phyloP scores from a whole-genome alignment of 2,329 filamentous ascomycete species.

The Gnomoniopsis smithogilvyi region DNA sequence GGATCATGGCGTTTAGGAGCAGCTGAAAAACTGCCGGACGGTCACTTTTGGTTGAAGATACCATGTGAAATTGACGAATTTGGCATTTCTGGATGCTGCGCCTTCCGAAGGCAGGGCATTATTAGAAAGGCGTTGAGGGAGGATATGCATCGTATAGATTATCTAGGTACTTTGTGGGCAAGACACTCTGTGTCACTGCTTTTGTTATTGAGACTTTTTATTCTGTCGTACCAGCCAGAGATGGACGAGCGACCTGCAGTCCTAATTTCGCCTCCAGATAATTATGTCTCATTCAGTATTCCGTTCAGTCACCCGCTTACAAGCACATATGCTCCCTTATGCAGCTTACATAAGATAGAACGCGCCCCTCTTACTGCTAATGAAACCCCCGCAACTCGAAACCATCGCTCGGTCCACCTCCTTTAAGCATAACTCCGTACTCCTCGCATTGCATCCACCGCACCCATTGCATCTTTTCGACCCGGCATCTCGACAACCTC shows the following conservation, averaged over 20 bases:
- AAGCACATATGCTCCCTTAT: not conserved
- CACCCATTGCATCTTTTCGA: constrained; percentile 11
- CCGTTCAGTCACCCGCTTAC: not conserved
- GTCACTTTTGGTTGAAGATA: constrained; percentile 2
- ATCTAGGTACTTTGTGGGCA: not conserved
- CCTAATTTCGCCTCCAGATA: no score
- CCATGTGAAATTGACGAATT: constrained; percentile 10
- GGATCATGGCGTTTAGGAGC: constrained; percentile 2
- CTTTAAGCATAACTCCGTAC: constrained; percentile 2
- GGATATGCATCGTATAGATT: not conserved
- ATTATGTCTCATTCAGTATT: no score
- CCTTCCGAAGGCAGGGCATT: not conserved
- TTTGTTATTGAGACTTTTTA: no score
- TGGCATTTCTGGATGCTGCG: not conserved
- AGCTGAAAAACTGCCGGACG: constrained; percentile 1
- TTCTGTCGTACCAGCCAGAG: no score
- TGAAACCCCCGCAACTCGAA: constrained; percentile 10
- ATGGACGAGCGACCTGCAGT: no score
- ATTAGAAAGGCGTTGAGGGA: constrained; percentile 9
- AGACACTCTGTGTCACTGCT: no score
- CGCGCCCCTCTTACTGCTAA: constrained; percentile 1
- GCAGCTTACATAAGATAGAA: constrained; percentile 5
- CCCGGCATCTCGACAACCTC: constrained; percentile 3
- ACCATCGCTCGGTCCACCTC: constrained; percentile 12
- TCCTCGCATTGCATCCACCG: constrained; percentile 15